Percentiles rank a stretch among this genome's conserved stretches.
Conservation (phyloP, 1,284 basidiomycete species). For the Neolentinus lepideus region DNA sequence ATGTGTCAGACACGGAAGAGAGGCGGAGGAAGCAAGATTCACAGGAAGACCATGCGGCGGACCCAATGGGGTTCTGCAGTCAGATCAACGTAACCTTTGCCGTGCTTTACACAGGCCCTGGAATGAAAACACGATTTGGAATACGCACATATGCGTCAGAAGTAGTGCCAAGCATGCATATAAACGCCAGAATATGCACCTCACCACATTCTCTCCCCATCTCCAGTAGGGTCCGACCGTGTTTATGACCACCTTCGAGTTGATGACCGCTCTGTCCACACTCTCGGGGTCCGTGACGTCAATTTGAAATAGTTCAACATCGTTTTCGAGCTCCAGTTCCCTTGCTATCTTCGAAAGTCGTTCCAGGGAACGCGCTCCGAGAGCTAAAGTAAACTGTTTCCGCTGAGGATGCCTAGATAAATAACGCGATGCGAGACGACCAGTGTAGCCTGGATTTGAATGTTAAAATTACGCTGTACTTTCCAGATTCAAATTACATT, state of each 20-base stretch:
- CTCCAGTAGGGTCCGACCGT: constrained; percentile 60
- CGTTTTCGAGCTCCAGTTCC: constrained; percentile 30
- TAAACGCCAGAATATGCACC: constrained; percentile 19
- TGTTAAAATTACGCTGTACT: too few relatives aligned
- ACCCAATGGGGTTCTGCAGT: constrained; percentile 51
- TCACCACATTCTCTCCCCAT: constrained; percentile 59
- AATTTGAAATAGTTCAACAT: constrained; percentile 33
- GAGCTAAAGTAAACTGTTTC: constrained; percentile 46
- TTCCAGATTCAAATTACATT: too few relatives aligned
- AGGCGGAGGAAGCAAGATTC: constrained; percentile 13
- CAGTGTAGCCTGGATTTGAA: constrained; percentile 56
- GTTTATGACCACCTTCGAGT: constrained; percentile 56
- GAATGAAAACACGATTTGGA: not conserved
- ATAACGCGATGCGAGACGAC: constrained; percentile 55
- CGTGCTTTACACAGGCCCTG: constrained; percentile 42
- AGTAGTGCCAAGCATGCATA: not conserved
- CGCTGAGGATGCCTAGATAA: constrained; percentile 53
- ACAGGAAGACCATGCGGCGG: constrained; percentile 41
- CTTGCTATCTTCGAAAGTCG: constrained; percentile 43
- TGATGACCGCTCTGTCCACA: constrained; percentile 33
- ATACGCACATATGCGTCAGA: not conserved
- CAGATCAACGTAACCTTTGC: constrained; percentile 62
- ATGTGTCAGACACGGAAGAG: constrained; percentile 1
- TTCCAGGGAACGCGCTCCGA: constrained; percentile 51
- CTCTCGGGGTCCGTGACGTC: constrained; percentile 35